Base-by-base conservation (phyloP, 345 rosid species). In the Raphanus raphanistrum region DNA sequence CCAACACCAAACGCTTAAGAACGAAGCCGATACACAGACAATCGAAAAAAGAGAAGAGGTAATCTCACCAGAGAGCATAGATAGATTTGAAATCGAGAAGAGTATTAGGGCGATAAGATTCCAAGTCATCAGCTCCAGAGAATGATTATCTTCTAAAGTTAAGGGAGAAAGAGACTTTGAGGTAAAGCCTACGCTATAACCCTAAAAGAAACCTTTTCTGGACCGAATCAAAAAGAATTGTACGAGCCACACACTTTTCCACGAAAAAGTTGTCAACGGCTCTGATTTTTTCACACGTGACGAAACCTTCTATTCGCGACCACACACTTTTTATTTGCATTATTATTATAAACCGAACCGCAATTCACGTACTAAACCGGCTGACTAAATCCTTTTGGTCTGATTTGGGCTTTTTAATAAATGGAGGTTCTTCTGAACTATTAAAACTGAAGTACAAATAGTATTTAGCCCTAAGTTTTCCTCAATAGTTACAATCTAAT, bases 181-280 rank as follows among this genome's bases (percentile, higher is more conserved):
- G 68, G 74, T 43, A 73, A 73, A 73, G 69, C 4, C 74, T 13
- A 79, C 74, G 78, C 82, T 50, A 73, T 50, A 73, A 78, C 81
- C 81, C 81, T 72, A 78, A 67, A 79, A 72, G 9, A 72, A 67
- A 67, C 36, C 60, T 66, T 73, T 79, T 68, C 68, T 54, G 70
- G 63, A 64, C 78, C 48, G 66, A 79, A 67, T 67, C 65, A 61
- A 35, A 61, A 50, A n/a, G 4, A 45, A 0, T 59, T 73, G 69
- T 61, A 78, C 66, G 66, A 45, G 31, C 82, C 74, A 61, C 82
- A 61, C 52, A 77, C 43, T 26, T 60, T 73, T 48, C 45, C 17
- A 75, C 26, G 41, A 61, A 15, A 15, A 57, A 4, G 12, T 32
- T 66, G 77, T 73, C 74, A 73, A 62, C 74, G 82, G 70, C 78